A percentile compares a stretch with the other conserved stretches of the same genome.
Conservation (phyloP, 2,329 filamentous ascomycete species). For the Aspergillus ochraceus region DNA sequence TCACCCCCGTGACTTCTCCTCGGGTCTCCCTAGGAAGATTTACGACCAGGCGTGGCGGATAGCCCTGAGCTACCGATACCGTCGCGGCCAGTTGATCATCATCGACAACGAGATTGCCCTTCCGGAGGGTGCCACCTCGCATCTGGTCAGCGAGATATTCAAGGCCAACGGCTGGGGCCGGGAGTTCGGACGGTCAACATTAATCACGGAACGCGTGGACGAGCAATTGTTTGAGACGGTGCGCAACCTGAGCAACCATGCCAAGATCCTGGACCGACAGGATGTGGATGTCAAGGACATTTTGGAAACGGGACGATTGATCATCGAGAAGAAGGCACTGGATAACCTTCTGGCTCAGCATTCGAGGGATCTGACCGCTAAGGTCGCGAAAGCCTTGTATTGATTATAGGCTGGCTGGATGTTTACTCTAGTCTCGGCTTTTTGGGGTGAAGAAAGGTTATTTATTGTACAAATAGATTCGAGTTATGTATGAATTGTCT, state of each 20-base stretch:
- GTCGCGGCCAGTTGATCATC: slow-evolving; percentile 81
- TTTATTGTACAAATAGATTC: slow-evolving; percentile 36
- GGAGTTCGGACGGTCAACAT: slow-evolving; percentile 67
- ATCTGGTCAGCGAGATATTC: slow-evolving; percentile 69
- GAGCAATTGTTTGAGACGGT: slow-evolving; percentile 68
- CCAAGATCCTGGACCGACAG: slow-evolving; percentile 66
- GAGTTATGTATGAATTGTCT: slow-evolving; percentile 15
- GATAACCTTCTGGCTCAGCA: slow-evolving; percentile 72
- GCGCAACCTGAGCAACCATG: slow-evolving; percentile 63
- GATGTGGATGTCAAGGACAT: slow-evolving; percentile 96
- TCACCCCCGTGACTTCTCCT: slow-evolving; percentile 85
- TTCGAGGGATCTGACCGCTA: slow-evolving; percentile 41
- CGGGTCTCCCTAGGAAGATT: slow-evolving; percentile 78
- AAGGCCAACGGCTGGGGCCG: slow-evolving; percentile 68
- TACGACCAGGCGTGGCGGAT: slow-evolving; percentile 97
- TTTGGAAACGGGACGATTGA: slow-evolving; percentile 77
- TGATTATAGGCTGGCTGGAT: slow-evolving; percentile 11
- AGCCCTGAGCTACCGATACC: slow-evolving; percentile 87
- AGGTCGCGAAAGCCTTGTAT: slow-evolving; percentile 37
- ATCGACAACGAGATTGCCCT: slow-evolving; percentile 74
- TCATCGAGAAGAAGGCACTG: slow-evolving; percentile 82
- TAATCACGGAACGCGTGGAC: slow-evolving; percentile 66
- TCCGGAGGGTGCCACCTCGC: slow-evolving; percentile 53
- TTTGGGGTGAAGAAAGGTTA: slow-evolving; percentile 2
- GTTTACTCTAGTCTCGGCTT: background rate